Evolutionary conservation across 208 protist genomes (phyloP).

Genomic region (Trichomonas tenax): DNA sequence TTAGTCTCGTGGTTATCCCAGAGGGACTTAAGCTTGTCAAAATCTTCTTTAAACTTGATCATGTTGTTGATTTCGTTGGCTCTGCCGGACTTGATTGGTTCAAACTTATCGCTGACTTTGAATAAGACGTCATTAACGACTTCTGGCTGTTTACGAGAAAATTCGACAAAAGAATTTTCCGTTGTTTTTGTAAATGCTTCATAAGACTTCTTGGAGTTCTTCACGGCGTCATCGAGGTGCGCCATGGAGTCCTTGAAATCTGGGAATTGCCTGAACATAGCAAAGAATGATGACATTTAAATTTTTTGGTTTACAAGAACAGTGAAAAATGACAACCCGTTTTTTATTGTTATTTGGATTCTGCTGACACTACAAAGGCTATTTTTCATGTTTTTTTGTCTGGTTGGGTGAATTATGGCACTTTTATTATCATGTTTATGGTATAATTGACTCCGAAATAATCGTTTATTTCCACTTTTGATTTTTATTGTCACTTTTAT

Average conservation of each 20-base stretch:
- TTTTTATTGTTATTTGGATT: too few species aligned
- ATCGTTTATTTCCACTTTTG: too few species aligned
- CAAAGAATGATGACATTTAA: background rate
- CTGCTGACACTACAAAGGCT: too few species aligned
- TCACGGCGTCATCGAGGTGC: background rate
- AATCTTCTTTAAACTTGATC: background rate
- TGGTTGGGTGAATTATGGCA: too few species aligned
- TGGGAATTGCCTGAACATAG: background rate
- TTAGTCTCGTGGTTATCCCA: background rate
- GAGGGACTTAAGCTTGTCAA: background rate
- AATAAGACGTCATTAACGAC: background rate
- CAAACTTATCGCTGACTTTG: background rate
- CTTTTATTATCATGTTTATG: too few species aligned
- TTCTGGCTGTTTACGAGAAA: background rate
- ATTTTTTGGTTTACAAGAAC: too few species aligned
- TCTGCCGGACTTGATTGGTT: background rate
- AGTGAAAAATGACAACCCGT: too few species aligned
- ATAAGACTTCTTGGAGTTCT: background rate
- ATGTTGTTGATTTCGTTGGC: background rate
- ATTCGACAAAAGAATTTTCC: background rate
- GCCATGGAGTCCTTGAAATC: background rate
- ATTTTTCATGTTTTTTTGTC: too few species aligned
- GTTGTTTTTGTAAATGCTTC: background rate
- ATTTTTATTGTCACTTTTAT: too few species aligned
- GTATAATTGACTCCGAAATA: too few species aligned